Conservation (phyloP, 1,284 basidiomycete genomes). For the Trichosporon asahii region DNA sequence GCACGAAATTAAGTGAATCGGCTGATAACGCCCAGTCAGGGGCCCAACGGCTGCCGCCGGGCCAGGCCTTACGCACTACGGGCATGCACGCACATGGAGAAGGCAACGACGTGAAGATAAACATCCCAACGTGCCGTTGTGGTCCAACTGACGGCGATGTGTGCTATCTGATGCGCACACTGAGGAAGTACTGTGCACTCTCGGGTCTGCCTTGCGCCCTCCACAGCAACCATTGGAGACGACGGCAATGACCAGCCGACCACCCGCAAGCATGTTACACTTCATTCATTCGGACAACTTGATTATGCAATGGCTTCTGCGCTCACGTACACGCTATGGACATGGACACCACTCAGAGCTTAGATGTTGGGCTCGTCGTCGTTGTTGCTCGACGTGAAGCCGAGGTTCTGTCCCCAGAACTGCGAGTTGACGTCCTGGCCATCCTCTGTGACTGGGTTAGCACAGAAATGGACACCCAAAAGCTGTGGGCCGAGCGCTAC, state of each 20-base stretch:
- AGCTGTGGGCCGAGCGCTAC: constrained; percentile 6
- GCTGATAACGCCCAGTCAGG: not conserved
- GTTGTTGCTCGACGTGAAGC: constrained; percentile 21
- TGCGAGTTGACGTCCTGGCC: constrained; percentile 19
- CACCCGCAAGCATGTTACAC: not conserved
- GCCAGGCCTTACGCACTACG: not conserved
- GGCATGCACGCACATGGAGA: not conserved
- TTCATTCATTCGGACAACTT: constrained; percentile 11
- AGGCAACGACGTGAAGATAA: not conserved
- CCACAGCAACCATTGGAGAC: too few species aligned
- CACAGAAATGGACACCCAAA: not conserved
- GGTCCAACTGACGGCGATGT: not conserved
- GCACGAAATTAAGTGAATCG: not conserved
- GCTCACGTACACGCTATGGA: constrained; percentile 1
- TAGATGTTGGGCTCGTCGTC: constrained; percentile 29
- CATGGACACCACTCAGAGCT: not conserved
- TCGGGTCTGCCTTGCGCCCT: too few species aligned
- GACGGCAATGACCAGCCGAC: too few species aligned
- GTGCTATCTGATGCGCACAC: not conserved
- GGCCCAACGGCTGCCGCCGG: not conserved
- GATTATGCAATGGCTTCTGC: constrained; percentile 8
- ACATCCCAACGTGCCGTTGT: not conserved
- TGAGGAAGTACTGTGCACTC: too few species aligned
- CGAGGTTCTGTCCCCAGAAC: constrained; percentile 28
- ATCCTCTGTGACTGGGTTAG: constrained; percentile 12